phyloP scores from a whole-genome alignment of 495 filamentous ascomycete genomes.

The Filosporella fistucella region DNA sequence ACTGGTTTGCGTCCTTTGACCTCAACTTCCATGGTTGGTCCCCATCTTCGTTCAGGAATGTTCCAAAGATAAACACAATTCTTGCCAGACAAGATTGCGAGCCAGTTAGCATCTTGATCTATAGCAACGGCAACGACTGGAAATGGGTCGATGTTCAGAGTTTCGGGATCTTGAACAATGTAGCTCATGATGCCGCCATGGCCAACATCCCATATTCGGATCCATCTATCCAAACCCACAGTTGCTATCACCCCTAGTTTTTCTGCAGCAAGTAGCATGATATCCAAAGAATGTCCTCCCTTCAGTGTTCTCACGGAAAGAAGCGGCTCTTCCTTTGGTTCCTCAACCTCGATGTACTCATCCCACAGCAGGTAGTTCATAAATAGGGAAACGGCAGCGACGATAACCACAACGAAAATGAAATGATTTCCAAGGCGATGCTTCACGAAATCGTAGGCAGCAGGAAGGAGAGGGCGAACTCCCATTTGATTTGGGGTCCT shows the following conservation, averaged over 20 bases:
- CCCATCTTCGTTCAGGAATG: conserved; percentile 45
- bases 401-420: conserved; percentile 46
- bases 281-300: conserved; percentile 57
- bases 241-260: conserved; percentile 57
- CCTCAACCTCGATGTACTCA: conserved; percentile 24
- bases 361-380: conserved; percentile 64
- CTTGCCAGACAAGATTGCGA: conserved; percentile 55
- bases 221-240: conserved; percentile 57
- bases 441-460: conserved; percentile 49
- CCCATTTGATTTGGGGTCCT: conserved; percentile 36
- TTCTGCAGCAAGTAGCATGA: conserved; percentile 54
- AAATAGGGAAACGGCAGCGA: conserved; percentile 52
- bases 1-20: conserved; percentile 47
- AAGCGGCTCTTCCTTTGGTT: conserved; percentile 35
- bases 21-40: conserved; percentile 36
- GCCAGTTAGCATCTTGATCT: conserved; percentile 54
- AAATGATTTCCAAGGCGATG: conserved; percentile 54
- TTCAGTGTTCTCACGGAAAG: conserved; percentile 54
- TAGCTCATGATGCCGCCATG: conserved; percentile 28
- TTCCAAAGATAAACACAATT: conserved; percentile 55
- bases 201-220: conserved; percentile 56
- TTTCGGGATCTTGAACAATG: conserved; percentile 31
- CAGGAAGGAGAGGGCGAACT: conserved; percentile 41
- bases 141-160: conserved; percentile 35
- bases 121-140: conserved; percentile 57